Conservation (phyloP, 208 protist species). For the Wallacemonas rigidus region DNA sequence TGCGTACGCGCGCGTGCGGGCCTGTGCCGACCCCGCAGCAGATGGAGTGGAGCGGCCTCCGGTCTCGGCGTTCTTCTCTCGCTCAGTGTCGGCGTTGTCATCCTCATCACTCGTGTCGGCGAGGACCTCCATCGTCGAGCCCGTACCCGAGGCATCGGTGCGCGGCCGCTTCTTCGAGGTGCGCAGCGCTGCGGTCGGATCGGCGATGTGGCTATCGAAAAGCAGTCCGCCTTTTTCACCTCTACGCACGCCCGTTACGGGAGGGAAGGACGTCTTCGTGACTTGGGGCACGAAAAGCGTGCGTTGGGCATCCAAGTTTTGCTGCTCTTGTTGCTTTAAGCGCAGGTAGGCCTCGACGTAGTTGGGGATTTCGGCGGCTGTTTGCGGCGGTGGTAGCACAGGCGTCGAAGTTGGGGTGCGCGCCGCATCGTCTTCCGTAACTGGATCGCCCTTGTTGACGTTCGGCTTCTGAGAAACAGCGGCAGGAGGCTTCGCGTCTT, state of each 20-base stretch:
- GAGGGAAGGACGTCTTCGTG: slow-evolving; percentile 10
- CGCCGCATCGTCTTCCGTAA: neutral
- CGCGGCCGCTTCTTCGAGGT: slow-evolving; percentile 14
- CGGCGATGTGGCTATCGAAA: slow-evolving; percentile 21
- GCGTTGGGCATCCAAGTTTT: slow-evolving; percentile 5
- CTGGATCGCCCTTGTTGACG: neutral
- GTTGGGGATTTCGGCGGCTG: slow-evolving; percentile 13
- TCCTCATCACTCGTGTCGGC: slow-evolving; percentile 4
- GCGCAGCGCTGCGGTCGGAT: slow-evolving; percentile 9
- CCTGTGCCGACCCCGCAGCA: neutral
- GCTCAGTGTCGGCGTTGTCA: neutral
- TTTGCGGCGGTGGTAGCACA: neutral
- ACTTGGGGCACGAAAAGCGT: neutral
- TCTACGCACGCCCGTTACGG: slow-evolving; percentile 18
- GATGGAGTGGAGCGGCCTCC: neutral
- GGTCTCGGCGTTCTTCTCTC: neutral
- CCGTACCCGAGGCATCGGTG: neutral
- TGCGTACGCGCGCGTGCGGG: slow-evolving; percentile 6
- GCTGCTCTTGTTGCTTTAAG: slow-evolving; percentile 15
- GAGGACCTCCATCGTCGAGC: slow-evolving; percentile 17
- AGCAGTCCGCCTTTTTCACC: slow-evolving; percentile 37
- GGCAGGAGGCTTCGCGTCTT: neutral
- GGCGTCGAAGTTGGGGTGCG: neutral
- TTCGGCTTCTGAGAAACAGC: neutral
- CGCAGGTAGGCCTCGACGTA: slow-evolving; percentile 18